Base-by-base conservation (phyloP, 2,329 filamentous ascomycete genomes). In the Clonostachys byssicola region DNA sequence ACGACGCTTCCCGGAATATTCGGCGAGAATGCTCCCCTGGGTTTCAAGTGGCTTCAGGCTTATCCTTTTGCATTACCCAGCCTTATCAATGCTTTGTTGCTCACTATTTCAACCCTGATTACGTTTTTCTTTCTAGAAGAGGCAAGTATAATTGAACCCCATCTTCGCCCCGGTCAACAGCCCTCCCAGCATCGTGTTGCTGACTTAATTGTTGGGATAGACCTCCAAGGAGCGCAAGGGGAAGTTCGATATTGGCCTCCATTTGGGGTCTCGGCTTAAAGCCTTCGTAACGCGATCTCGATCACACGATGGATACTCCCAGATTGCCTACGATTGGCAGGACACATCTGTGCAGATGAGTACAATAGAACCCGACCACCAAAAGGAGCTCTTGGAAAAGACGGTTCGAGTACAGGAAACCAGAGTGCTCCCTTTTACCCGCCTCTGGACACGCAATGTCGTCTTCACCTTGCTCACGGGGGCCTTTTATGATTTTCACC, bases 1-100 rank as follows among this genome's bases (percentile, higher is more conserved):
- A 70, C 68, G 7, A 84, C 70, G 10, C 80, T 88, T 57, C 85
- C 86, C 0, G 63, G 64, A 0, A 46, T 86, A 0, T 89, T 90
- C 56, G 84, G 82, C 1, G 73, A 78, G 5, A 75, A 72, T 1
- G 81, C 80, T 1, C 51, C 72, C 0, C 60, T 87, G 42, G 83
- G 81, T 0, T 82, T 83, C 2, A 65, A 73, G 51, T 88, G 86
- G 82, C 80, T 87, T 72, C 70, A 66, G 17, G 65, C 67, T 44
- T 89, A 81, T 63, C 86, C 86, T 0, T 89, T 85, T 64, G 83
- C 83, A 2, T 66, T 89, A 38, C 86, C 86, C 0, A 88, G 86
- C 56, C 63, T 89, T 1, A 68, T 88, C 44, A 88, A 82, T 56
- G 81, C 80, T 2, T 51, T 75, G 0, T 82, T 86, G 48, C 73